Evolutionary conservation across 169 alveolate genomes (phyloP), one percentile per base, ranked within the genome.

Genomic region (Plasmodium gaboni): DNA sequence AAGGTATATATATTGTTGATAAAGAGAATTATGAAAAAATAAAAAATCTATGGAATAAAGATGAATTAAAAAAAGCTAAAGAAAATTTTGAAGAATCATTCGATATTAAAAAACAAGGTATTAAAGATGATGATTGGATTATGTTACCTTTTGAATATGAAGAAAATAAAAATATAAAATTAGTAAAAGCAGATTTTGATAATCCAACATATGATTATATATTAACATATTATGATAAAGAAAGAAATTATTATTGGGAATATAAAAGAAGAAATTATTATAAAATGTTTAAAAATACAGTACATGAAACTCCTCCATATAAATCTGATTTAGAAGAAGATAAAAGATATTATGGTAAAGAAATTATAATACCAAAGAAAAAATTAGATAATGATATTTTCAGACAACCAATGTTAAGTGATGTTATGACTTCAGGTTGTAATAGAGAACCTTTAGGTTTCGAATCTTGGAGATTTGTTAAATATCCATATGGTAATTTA

Each of bases 351-450:
- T 73, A 86, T 86, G 70, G 87, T n/a, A 73, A 72, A 86, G 87
- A 73, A 73, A 86, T 73, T 57, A 70, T 72, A 46, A 70, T 73
- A 28, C 96, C 96, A 1, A 74, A 91, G 28, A 94, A 94, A 73
- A 90, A 90, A 50, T 87, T 76, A 22, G 97, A 95, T 72, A 87
- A 88, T 22, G 95, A 94, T 48, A 72, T 95, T 10, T 93, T 92
- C 69, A 67, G 97, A 42, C 96, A 94, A 63, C 96, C 97, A 17
- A 94, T 89, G 86, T 74, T 95, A 68, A 95, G 94, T 38, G 97
- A 95, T 28, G 92, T 94, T 15, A 63, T 94, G 92, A 92, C 93
- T 15, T 44, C 76, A 5, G 95, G 96, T 61, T 68, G 64, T 91
- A 76, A 69, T 65, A 44, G 57, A 72, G 80, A 70, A 64, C 87